Evolutionary conservation across 768 basidiomycete species (phyloP).

Genomic region (Lactifluus echinatus): DNA sequence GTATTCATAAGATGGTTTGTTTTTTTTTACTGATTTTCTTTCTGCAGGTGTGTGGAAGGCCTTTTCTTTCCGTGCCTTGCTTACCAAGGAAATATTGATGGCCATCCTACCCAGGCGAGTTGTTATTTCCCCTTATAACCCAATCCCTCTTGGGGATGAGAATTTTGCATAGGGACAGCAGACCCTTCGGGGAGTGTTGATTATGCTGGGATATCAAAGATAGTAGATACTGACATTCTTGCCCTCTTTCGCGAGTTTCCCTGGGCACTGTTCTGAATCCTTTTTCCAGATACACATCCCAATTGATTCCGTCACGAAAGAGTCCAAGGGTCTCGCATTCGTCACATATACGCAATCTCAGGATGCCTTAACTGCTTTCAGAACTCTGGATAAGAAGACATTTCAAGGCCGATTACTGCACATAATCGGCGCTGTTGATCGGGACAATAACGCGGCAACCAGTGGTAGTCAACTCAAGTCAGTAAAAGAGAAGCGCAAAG

Average conservation of each 20-base stretch:
- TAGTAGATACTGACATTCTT: conserved; percentile 18
- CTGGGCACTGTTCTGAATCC: conserved; percentile 1
- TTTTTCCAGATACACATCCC: conserved; percentile 46
- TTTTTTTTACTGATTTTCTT: conserved; percentile 4
- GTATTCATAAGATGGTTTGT: not conserved
- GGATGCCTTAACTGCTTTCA: conserved; percentile 60
- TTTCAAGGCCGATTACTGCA: conserved; percentile 92
- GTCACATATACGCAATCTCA: conserved; percentile 40
- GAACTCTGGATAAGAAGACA: conserved; percentile 68
- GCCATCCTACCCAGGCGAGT: conserved; percentile 32
- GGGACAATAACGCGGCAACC: conserved; percentile 39
- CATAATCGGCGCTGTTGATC: conserved; percentile 76
- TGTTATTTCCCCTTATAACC: not conserved
- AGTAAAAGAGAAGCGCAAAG: conserved; percentile 50
- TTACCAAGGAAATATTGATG: not conserved
- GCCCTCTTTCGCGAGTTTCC: not conserved
- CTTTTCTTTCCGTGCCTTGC: conserved; percentile 1
- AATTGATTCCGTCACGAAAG: conserved; percentile 36
- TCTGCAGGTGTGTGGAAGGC: conserved; percentile 12
- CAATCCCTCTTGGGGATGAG: conserved; percentile 30
- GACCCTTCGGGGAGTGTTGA: conserved; percentile 52
- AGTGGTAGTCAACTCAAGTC: conserved; percentile 37
- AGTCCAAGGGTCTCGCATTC: conserved; percentile 56
- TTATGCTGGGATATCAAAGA: conserved; percentile 23
- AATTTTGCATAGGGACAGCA: conserved; percentile 56